Evolutionary conservation across 805 yeast species (phyloP).

Genomic region (Yamadazyma laniorum): DNA sequence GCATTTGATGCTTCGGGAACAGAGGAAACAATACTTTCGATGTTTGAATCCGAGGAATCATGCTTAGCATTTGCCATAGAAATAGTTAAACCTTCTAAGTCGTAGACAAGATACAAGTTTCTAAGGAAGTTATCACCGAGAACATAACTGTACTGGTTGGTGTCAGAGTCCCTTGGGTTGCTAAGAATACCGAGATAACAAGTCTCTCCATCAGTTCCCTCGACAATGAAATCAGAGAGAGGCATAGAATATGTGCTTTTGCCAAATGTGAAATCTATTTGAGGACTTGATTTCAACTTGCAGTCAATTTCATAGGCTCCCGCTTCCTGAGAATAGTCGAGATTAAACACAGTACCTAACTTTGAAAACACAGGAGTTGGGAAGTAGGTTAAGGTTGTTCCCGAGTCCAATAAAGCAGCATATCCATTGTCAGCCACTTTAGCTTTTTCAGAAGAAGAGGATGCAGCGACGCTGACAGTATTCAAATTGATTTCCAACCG

Average conservation of each 20-base stretch:
- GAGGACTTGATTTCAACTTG: neutral
- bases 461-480: constrained; percentile 22
- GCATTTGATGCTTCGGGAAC: constrained; percentile 53
- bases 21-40: constrained; percentile 39
- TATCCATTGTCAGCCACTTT: constrained; percentile 8
- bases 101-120: constrained; percentile 61
- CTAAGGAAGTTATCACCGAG: constrained; percentile 67
- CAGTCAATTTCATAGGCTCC: constrained; percentile 5
- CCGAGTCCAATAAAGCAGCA: constrained; percentile 19
- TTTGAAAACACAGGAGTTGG: constrained; percentile 23
- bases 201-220: neutral
- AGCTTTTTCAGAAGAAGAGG: constrained; percentile 2
- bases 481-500: constrained; percentile 50
- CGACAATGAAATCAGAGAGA: constrained; percentile 11
- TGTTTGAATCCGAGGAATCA: constrained; percentile 27
- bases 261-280: constrained; percentile 3
- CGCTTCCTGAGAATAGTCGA: constrained; percentile 17
- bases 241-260: constrained; percentile 7
- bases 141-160: constrained; percentile 36
- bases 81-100: constrained; percentile 53
- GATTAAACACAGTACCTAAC: constrained; percentile 40
- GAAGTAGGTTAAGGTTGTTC: constrained; percentile 19
- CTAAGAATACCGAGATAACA: constrained; percentile 7
- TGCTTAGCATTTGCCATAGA: constrained; percentile 44
- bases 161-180: constrained; percentile 3